A percentile compares a stretch with the other conserved stretches of the same genome.
phyloP scores from a whole-genome alignment of 495 filamentous ascomycete species.

The Jackrogersella minutella region DNA sequence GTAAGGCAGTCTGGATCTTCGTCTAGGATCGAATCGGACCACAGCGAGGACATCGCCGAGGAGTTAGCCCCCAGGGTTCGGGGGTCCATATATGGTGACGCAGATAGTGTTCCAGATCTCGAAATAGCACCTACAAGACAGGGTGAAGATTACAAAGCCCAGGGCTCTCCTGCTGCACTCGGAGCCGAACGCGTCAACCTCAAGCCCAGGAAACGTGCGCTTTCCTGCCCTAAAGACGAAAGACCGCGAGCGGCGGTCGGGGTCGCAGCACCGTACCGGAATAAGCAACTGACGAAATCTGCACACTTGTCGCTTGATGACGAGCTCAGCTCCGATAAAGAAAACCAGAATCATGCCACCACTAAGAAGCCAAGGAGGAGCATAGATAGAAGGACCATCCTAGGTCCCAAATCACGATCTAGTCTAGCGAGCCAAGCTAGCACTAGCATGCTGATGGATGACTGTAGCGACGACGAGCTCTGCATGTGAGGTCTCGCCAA shows the following conservation, averaged over 20 bases:
- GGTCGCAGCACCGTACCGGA: neutral
- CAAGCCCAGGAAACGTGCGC: slow-evolving; percentile 37
- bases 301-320: slow-evolving; percentile 7
- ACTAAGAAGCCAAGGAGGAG: slow-evolving; percentile 40
- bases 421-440: slow-evolving; percentile 26
- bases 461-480: slow-evolving; percentile 52
- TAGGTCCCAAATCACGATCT: slow-evolving; percentile 17
- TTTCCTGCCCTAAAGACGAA: slow-evolving; percentile 13
- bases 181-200: slow-evolving; percentile 20
- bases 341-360: slow-evolving; percentile 21
- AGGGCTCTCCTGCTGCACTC: neutral
- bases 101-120: slow-evolving; percentile 28
- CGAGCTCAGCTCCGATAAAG: slow-evolving; percentile 36
- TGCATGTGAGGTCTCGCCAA: slow-evolving; percentile 38
- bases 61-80: slow-evolving; percentile 18
- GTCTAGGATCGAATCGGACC: slow-evolving; percentile 21
- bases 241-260: slow-evolving; percentile 13
- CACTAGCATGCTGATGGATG: slow-evolving; percentile 10
- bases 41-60: neutral
- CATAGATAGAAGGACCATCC: slow-evolving; percentile 18
- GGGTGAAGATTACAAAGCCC: slow-evolving; percentile 7
- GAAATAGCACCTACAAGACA: slow-evolving; percentile 30
- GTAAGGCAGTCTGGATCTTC: slow-evolving; percentile 21
- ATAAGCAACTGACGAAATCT: slow-evolving; percentile 5
- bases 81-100: slow-evolving; percentile 16